A percentile compares a stretch with the other conserved stretches of the same genome.
These are phyloP conservation scores for Vanilla planifolia DNA, from an alignment of 106 monocot genomes.

Conservation along the genomic window DNA sequence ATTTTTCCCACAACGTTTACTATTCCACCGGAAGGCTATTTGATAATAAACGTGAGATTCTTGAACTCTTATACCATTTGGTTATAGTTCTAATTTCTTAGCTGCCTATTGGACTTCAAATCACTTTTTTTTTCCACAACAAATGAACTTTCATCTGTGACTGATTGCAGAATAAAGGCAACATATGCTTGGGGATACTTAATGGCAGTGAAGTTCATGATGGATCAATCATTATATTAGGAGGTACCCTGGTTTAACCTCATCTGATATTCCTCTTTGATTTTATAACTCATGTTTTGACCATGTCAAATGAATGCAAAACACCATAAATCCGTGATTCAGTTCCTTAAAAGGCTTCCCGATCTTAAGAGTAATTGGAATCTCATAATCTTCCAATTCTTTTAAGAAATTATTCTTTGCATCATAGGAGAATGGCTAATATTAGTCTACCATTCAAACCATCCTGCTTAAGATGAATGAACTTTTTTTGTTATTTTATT, in stretches of 20 bases:
- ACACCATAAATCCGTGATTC: too few species aligned
- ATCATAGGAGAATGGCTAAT: too few species aligned
- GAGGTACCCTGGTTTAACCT: conserved; percentile 36
- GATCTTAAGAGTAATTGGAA: too few species aligned
- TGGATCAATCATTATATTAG: conserved; percentile 68
- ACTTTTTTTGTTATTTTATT: too few species aligned
- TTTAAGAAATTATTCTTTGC: too few species aligned
- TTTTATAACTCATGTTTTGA: background rate
- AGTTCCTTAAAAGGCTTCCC: too few species aligned
- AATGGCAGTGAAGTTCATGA: conserved; percentile 62
- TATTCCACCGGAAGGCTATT: conserved; percentile 78
- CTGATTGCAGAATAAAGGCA: conserved; percentile 56
- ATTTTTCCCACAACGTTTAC: conserved; percentile 39
- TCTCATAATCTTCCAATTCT: too few species aligned
- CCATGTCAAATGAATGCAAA: too few species aligned
- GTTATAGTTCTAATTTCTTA: too few species aligned
- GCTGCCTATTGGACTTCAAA: background rate
- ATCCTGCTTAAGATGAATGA: too few species aligned
- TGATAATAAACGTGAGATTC: conserved; percentile 60
- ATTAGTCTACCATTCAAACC: too few species aligned
- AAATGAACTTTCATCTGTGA: background rate
- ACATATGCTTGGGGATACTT: conserved; percentile 79
- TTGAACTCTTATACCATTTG: background rate
- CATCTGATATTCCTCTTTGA: background rate
- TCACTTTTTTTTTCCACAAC: background rate